Conservation (phyloP, 371 early-diverging fungal genomes). For the Apophysomyces trapeziformis region DNA sequence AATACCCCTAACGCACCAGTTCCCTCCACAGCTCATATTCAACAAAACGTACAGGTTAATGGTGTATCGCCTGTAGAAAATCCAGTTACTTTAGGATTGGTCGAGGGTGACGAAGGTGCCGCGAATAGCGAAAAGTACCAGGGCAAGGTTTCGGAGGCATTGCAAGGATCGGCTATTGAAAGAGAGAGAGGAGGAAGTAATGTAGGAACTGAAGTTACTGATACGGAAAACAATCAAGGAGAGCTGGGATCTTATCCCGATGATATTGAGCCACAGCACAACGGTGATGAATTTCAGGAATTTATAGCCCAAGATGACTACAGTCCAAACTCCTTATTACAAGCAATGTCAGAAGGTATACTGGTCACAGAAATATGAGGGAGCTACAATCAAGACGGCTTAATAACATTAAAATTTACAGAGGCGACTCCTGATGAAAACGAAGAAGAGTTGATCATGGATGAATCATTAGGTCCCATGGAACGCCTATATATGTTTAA, state of each 20-base stretch:
- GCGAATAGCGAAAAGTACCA: not conserved
- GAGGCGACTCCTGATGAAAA: slow-evolving; percentile 40
- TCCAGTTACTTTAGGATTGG: not conserved
- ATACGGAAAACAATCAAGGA: not conserved
- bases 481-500: slow-evolving; percentile 55
- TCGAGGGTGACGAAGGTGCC: not conserved
- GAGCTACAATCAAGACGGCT: too few species aligned
- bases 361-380: not conserved
- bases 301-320: slow-evolving; percentile 22
- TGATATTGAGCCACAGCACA: slow-evolving; percentile 16
- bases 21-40: not conserved
- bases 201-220: slow-evolving; percentile 1
- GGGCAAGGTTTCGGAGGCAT: not conserved
- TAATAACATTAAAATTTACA: not conserved
- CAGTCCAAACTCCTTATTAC: slow-evolving; percentile 22
- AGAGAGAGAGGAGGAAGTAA: not conserved
- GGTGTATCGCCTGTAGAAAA: not conserved
- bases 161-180: not conserved
- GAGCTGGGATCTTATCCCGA: slow-evolving; percentile 9
- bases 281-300: slow-evolving; percentile 22
- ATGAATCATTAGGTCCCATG: slow-evolving; percentile 50
- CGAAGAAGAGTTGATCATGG: slow-evolving; percentile 50
- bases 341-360: slow-evolving; percentile 27
- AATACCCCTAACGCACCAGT: not conserved
- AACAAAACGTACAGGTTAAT: not conserved